Percentiles rank a stretch among this genome's conserved stretches.
Conservation (phyloP, 2,329 filamentous ascomycete species). For the Pezicula rhizophila region DNA sequence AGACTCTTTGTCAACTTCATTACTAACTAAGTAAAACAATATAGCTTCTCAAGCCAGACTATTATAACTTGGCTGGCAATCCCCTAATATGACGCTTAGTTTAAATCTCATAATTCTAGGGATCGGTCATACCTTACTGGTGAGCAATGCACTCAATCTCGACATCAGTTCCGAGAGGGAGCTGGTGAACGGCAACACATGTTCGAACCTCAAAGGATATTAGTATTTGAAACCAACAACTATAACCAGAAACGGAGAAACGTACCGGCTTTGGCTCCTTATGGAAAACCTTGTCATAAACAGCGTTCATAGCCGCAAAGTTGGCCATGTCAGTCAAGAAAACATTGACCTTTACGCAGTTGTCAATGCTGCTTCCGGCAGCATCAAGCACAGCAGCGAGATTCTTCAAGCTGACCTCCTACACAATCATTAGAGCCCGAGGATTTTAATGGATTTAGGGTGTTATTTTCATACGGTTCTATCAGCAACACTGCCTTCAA, state of each 20-base stretch:
- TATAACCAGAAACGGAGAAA: neutral
- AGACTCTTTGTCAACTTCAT: too few species aligned
- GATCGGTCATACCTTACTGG: slow-evolving; percentile 18
- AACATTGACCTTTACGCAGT: slow-evolving; percentile 62
- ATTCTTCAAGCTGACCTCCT: slow-evolving; percentile 53
- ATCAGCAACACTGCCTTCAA: slow-evolving; percentile 51
- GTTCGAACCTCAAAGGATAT: slow-evolving; percentile 30
- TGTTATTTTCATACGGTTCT: slow-evolving; percentile 36
- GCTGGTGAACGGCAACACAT: slow-evolving; percentile 45
- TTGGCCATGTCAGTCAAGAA: slow-evolving; percentile 61
- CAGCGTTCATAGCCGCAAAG: slow-evolving; percentile 53
- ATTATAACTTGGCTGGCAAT: neutral
- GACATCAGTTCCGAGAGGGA: slow-evolving; percentile 44
- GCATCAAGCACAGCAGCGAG: slow-evolving; percentile 53
- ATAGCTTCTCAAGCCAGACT: too few species aligned
- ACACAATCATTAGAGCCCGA: neutral
- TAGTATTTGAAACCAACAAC: slow-evolving; percentile 9
- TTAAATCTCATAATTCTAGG: neutral
- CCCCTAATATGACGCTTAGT: neutral
- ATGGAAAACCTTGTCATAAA: slow-evolving; percentile 44
- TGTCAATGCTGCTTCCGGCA: slow-evolving; percentile 51
- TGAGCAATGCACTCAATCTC: slow-evolving; percentile 47
- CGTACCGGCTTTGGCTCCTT: slow-evolving; percentile 41
- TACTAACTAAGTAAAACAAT: too few species aligned
- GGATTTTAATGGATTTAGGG: neutral